phyloP scores from a whole-genome alignment of 371 early-diverging fungal species.

The Lichtheimia ornata region DNA sequence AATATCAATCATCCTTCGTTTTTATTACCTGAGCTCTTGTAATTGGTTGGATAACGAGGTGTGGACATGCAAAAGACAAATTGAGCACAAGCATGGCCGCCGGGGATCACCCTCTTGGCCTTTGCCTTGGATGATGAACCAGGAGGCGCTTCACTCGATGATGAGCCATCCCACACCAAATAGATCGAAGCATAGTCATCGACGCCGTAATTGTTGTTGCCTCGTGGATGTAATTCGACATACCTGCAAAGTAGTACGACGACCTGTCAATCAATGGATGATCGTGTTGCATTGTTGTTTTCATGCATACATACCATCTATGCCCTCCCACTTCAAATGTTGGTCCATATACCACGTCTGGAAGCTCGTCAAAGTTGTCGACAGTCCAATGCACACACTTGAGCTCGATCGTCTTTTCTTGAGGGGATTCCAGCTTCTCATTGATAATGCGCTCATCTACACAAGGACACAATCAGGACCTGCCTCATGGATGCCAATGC shows the following conservation, averaged over 20 bases:
- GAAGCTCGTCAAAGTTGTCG: not conserved
- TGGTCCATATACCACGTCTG: not conserved
- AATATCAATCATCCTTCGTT: not conserved
- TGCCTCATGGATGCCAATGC: not conserved
- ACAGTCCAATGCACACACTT: conserved; percentile 1
- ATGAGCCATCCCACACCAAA: not conserved
- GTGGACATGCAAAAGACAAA: conserved; percentile 22
- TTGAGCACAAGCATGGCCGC: conserved; percentile 18
- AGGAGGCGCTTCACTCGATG: not conserved
- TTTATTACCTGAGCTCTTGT: not conserved
- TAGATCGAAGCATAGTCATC: not conserved
- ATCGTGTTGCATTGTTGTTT: not conserved
- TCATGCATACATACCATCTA: conserved; percentile 1
- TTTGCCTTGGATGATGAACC: not conserved
- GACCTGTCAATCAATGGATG: not conserved
- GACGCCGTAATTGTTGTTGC: not conserved
- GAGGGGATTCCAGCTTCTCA: not conserved
- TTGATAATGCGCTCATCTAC: not conserved
- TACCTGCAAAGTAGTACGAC: not conserved
- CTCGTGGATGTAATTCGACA: not conserved
- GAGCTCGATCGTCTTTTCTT: not conserved
- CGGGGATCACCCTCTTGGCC: not conserved
- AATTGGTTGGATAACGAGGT: conserved; percentile 5
- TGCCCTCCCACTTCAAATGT: conserved; percentile 5
- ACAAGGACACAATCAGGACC: not conserved